These are phyloP conservation scores for Termitomyces eurrhizus DNA, from an alignment of 768 basidiomycete species.

Conservation along the genomic window DNA sequence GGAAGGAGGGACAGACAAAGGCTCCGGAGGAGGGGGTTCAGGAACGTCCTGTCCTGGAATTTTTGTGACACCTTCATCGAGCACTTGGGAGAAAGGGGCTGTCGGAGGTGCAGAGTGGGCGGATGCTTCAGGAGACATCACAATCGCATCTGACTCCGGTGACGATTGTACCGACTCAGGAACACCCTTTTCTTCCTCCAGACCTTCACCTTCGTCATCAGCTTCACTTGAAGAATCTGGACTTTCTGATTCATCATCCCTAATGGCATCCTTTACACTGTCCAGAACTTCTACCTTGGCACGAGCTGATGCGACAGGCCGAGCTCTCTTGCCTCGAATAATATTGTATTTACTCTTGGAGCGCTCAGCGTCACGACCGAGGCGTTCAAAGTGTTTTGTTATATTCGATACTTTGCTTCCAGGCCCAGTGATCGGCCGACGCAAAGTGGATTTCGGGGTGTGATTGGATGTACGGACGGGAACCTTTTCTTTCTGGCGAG, in stretches of 20 bases:
- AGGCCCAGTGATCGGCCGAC: conserved; percentile 43
- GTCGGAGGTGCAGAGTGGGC: conserved; percentile 23
- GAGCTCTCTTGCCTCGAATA: conserved; percentile 79
- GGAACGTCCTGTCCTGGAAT: conserved; percentile 8
- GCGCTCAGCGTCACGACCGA: conserved; percentile 70
- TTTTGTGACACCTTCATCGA: conserved; percentile 1
- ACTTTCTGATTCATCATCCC: conserved; percentile 69
- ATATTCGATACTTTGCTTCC: conserved; percentile 83
- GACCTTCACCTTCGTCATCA: conserved; percentile 51
- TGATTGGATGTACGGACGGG: conserved; percentile 27
- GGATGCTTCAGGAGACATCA: conserved; percentile 19
- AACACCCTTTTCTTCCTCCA: conserved; percentile 36
- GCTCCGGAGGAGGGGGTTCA: conserved; percentile 22
- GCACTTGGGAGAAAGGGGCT: conserved; percentile 11
- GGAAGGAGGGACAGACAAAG: conserved; percentile 51
- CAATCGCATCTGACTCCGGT: conserved; percentile 22
- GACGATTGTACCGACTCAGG: conserved; percentile 24
- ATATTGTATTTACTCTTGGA: conserved; percentile 79
- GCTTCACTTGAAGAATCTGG: conserved; percentile 62
- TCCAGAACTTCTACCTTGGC: conserved; percentile 87
- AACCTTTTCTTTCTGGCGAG: conserved; percentile 37
- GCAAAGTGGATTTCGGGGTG: conserved; percentile 48
- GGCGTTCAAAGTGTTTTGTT: conserved; percentile 85
- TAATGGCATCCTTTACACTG: conserved; percentile 85
- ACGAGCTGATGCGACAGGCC: conserved; percentile 85